Evolutionary conservation across 306 rosid species (phyloP).

Genomic region (Dalbergia oliveri): DNA sequence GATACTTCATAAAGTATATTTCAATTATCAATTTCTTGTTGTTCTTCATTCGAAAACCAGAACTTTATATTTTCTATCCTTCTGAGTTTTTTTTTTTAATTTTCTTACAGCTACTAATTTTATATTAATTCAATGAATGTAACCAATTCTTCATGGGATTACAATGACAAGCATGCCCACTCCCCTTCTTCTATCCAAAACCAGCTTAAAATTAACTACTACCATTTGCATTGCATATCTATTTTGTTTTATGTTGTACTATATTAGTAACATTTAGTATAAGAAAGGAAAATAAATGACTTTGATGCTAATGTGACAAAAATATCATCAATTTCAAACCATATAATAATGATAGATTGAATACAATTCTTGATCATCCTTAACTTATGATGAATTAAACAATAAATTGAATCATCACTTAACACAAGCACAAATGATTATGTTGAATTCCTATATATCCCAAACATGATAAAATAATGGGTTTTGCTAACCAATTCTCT

Average conservation of each 20-base stretch:
- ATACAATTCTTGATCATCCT: neutral
- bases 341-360: slow-evolving; percentile 1
- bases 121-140: neutral
- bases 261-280: no score
- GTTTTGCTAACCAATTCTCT: no score
- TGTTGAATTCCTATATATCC: neutral
- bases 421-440: neutral
- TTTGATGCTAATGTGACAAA: neutral
- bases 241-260: no score
- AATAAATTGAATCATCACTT: slow-evolving; percentile 17
- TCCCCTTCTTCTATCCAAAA: neutral
- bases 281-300: neutral
- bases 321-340: neutral
- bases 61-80: neutral
- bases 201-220: neutral
- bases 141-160: neutral
- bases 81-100: neutral
- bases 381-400: neutral
- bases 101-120: neutral
- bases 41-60: neutral
- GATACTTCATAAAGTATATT: neutral
- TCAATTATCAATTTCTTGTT: neutral
- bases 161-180: neutral
- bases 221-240: no score
- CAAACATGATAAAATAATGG: neutral